A percentile compares a stretch with the other conserved stretches of the same genome.
phyloP scores from a whole-genome alignment of 805 yeast genomes.

The Candida silvatica region DNA sequence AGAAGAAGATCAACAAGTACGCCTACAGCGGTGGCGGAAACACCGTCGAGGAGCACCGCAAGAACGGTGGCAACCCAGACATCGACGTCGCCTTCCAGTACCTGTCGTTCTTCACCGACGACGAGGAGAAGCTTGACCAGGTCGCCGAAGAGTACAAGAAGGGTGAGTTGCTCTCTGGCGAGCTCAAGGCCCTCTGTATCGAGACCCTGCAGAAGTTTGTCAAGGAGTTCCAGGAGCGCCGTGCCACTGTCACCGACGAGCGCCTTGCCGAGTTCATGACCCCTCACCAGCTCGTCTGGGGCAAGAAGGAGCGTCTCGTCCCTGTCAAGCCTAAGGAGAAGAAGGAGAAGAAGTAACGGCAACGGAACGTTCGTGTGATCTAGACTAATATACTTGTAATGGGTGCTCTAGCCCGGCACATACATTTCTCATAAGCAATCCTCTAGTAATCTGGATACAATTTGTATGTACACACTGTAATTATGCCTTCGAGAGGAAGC shows the following conservation, averaged over 20 bases:
- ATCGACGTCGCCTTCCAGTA: slow-evolving; percentile 95
- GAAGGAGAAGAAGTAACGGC: too few species aligned
- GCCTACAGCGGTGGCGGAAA: slow-evolving; percentile 94
- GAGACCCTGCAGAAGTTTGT: slow-evolving; percentile 75
- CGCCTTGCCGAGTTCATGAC: slow-evolving; percentile 65
- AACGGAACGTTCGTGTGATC: too few species aligned
- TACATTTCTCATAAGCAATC: too few species aligned
- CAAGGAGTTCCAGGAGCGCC: slow-evolving; percentile 69
- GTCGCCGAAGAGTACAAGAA: slow-evolving; percentile 57
- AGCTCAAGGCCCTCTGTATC: slow-evolving; percentile 83
- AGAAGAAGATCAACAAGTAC: slow-evolving; percentile 90
- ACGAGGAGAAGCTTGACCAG: slow-evolving; percentile 66
- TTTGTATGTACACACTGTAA: too few species aligned
- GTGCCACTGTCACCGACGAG: slow-evolving; percentile 56
- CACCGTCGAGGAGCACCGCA: slow-evolving; percentile 83
- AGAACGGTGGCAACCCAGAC: slow-evolving; percentile 88
- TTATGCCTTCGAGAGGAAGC: neutral
- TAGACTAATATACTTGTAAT: too few species aligned
- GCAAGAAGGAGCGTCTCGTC: slow-evolving; percentile 64
- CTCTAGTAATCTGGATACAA: too few species aligned
- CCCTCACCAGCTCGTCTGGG: slow-evolving; percentile 75
- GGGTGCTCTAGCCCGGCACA: too few species aligned
- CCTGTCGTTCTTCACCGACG: slow-evolving; percentile 80
- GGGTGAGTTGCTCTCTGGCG: slow-evolving; percentile 87
- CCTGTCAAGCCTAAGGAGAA: slow-evolving; percentile 50